Percentiles rank a stretch among this genome's conserved stretches.
Conservation (phyloP, 192 early-diverging fungal species). For the Chytriomyces sp. region DNA sequence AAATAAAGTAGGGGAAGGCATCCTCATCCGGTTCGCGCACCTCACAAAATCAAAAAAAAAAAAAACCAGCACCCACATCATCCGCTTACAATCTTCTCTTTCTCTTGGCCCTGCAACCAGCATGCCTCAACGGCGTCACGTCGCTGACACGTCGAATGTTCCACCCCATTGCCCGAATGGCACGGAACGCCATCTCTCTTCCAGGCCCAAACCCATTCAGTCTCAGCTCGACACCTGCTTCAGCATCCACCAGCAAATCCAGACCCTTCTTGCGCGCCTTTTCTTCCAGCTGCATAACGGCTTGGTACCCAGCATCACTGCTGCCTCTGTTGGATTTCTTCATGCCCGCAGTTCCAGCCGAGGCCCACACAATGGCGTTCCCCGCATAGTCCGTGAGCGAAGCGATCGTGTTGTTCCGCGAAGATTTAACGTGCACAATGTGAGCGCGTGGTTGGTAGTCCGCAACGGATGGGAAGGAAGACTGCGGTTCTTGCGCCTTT, state of each 20-base stretch:
- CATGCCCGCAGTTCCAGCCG: constrained; percentile 84
- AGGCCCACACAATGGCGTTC: constrained; percentile 70
- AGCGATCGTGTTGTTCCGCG: constrained; percentile 87
- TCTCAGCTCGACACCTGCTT: constrained; percentile 73
- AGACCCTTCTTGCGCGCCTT: constrained; percentile 61
- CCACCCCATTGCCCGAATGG: constrained; percentile 79
- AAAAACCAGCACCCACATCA: background rate
- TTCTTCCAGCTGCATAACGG: constrained; percentile 73
- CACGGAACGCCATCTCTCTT: constrained; percentile 89
- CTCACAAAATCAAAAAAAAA: too few relatives aligned
- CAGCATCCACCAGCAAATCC: constrained; percentile 53
- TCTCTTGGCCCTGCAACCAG: constrained; percentile 90
- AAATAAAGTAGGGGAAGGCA: too few relatives aligned
- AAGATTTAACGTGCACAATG: constrained; percentile 48
- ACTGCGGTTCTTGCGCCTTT: background rate
- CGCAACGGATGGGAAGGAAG: background rate
- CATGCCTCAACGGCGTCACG: constrained; percentile 88
- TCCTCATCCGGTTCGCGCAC: too few relatives aligned
- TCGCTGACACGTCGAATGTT: constrained; percentile 78
- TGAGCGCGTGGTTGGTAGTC: constrained; percentile 5
- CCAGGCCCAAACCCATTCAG: constrained; percentile 92
- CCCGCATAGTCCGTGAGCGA: constrained; percentile 78
- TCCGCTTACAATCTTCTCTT: constrained; percentile 76
- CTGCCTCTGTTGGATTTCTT: constrained; percentile 87
- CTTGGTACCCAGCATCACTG: constrained; percentile 91